Conservation (phyloP, 768 basidiomycete genomes). For the Postia placenta region DNA sequence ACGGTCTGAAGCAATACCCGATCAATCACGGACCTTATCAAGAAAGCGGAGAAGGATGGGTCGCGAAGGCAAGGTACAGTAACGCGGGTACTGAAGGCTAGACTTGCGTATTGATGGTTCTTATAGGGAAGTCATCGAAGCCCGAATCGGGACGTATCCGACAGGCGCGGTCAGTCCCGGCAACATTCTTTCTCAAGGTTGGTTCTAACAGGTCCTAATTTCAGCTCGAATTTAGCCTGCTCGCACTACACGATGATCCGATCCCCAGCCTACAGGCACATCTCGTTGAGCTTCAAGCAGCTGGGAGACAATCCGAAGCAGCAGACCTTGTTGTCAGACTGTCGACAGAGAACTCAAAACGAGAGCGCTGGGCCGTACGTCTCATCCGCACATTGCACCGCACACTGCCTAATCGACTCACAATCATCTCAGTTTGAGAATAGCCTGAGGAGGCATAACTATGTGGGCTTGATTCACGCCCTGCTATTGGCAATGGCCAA, state of each 20-base stretch:
- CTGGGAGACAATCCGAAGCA: slow-evolving; percentile 26
- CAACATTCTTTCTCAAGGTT: background rate
- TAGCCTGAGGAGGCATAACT: slow-evolving; percentile 80
- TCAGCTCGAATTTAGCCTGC: slow-evolving; percentile 88
- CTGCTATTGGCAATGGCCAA: slow-evolving; percentile 71
- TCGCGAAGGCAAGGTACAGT: slow-evolving; percentile 73
- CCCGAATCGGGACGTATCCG: slow-evolving; percentile 87
- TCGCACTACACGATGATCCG: slow-evolving; percentile 81
- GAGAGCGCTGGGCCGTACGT: slow-evolving; percentile 79
- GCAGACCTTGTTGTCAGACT: slow-evolving; percentile 52
- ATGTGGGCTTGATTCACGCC: slow-evolving; percentile 74
- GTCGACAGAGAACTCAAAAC: slow-evolving; percentile 64
- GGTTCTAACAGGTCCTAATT: background rate
- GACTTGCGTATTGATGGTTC: background rate
- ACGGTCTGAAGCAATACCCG: slow-evolving; percentile 77
- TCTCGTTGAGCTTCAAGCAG: slow-evolving; percentile 41
- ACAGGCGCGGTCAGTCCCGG: slow-evolving; percentile 65
- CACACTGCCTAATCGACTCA: no score
- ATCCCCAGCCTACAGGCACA: slow-evolving; percentile 61
- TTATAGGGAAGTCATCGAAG: slow-evolving; percentile 74
- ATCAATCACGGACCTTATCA: slow-evolving; percentile 75
- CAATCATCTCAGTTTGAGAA: slow-evolving; percentile 83
- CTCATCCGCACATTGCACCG: background rate
- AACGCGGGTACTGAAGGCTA: no score
- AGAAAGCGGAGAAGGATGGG: slow-evolving; percentile 75